Conservation (phyloP, 148 eudicot species). For the Diospyros lotus region DNA sequence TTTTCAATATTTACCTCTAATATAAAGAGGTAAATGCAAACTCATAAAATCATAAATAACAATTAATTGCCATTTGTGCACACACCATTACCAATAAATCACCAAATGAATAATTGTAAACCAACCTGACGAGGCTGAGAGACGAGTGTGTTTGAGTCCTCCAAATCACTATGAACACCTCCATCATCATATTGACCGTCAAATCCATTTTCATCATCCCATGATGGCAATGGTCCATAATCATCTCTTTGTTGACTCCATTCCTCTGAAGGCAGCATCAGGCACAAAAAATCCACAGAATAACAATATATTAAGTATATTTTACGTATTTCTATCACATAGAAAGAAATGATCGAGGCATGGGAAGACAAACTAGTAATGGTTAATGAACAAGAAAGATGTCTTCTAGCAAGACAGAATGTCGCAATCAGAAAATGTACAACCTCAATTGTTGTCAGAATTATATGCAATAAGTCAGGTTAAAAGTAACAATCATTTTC, state of each 20-base stretch:
- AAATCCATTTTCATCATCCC: slow-evolving; percentile 65
- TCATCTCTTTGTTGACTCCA: slow-evolving; percentile 34
- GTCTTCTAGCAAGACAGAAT: no score
- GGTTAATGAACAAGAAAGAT: neutral
- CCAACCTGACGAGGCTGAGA: slow-evolving; percentile 97
- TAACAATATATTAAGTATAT: neutral
- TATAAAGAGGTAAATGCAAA: no score
- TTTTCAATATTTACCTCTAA: no score
- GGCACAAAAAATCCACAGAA: neutral
- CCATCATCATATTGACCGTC: slow-evolving; percentile 64
- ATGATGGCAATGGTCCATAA: slow-evolving; percentile 42
- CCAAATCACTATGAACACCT: slow-evolving; percentile 63
- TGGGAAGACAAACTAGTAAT: neutral
- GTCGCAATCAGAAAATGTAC: no score
- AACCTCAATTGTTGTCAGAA: no score
- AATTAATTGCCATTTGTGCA: no score
- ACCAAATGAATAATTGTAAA: neutral
- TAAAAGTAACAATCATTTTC: no score
- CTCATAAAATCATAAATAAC: no score
- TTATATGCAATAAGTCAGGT: no score
- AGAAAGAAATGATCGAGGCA: neutral
- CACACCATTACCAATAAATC: no score
- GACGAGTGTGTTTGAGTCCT: slow-evolving; percentile 61
- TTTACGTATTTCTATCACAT: slow-evolving; percentile 8
- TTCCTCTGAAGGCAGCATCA: slow-evolving; percentile 29